Evolutionary conservation across 1,139 yeast genomes (phyloP), one percentile per base, ranked within the genome.

Genomic region (Debaryomyces subglobosus): DNA sequence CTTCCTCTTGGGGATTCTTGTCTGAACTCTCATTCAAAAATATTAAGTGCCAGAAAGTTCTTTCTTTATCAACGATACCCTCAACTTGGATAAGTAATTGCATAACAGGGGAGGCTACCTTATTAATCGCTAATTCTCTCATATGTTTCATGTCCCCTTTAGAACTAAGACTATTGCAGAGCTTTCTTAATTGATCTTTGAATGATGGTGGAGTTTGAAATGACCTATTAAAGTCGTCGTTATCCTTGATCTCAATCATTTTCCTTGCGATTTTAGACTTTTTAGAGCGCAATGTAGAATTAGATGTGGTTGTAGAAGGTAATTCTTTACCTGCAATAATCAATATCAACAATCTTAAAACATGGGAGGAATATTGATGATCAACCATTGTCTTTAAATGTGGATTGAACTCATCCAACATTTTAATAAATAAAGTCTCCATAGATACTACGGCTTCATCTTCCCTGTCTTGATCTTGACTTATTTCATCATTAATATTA

Each of bases 191-290:
- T 57, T 84, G 83, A n/a, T 72, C 74, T 53, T 83, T 85, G 66
- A 92, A 90, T 0, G 89, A 76, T 9, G 72, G 65, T 3, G 98
- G 97, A 1, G 85, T 84, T 65, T 85, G 89, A 63, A 82, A 89
- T 1, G 84, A 69, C 52, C 81, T 78, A 60, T 81, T 74, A 61
- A 84, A 86, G 56, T 85, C 89, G 10, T 81, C 84, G 52, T 78
- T 85, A 59, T 89, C 96, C 60, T 85, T 85, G 45, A 92, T 85
- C 58, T 89, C 96, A 59, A 90, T 89, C 94, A 89, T 88, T 65
- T 91, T 91, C 65, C 98, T 82, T 1, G 97, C 97, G 62, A 89
- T 86, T 62, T 89, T 88, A 30, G 96, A 86, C 63, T 83, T 89
- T 61, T 90, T 90, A 38, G 96, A 88, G 63, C 99, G 80, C 56